phyloP scores from a whole-genome alignment of 116 monocot species.

The Papilionanthe hybrid region DNA sequence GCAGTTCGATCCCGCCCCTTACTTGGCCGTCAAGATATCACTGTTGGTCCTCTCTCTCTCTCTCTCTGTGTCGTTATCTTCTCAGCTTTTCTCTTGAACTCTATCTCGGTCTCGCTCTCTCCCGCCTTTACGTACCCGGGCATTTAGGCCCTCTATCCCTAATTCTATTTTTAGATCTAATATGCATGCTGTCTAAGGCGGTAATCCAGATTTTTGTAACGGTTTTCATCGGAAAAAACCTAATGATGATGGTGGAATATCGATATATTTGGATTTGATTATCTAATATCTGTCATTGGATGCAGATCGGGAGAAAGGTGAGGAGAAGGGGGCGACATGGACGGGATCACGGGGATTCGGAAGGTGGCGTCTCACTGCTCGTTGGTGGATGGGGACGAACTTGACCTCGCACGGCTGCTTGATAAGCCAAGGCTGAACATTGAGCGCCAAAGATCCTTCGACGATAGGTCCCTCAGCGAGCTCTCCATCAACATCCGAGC shows the following conservation, averaged over 20 bases:
- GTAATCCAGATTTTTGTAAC: neutral
- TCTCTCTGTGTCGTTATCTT: neutral
- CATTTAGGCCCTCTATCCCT: neutral
- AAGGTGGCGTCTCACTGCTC: constrained; percentile 10
- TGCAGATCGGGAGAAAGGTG: constrained; percentile 8
- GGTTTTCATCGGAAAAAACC: neutral
- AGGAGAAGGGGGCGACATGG: neutral
- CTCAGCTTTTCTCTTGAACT: neutral
- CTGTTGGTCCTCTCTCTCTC: neutral
- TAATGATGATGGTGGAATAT: neutral
- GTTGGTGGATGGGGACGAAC: constrained; percentile 4
- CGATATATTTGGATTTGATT: neutral
- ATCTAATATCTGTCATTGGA: neutral
- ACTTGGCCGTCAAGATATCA: neutral
- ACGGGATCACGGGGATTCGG: neutral
- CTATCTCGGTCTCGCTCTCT: neutral
- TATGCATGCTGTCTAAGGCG: neutral
- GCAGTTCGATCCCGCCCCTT: neutral
- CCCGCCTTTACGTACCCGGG: neutral
- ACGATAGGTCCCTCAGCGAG: constrained; percentile 36
- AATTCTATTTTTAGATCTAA: constrained; percentile 6
- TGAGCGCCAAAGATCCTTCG: constrained; percentile 52
- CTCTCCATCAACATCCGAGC: constrained; percentile 23
- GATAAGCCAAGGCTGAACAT: constrained; percentile 39
- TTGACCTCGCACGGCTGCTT: constrained; percentile 7